Base-by-base conservation (phyloP, 1,284 basidiomycete genomes). In the Cryptococcus depauperatus region DNA sequence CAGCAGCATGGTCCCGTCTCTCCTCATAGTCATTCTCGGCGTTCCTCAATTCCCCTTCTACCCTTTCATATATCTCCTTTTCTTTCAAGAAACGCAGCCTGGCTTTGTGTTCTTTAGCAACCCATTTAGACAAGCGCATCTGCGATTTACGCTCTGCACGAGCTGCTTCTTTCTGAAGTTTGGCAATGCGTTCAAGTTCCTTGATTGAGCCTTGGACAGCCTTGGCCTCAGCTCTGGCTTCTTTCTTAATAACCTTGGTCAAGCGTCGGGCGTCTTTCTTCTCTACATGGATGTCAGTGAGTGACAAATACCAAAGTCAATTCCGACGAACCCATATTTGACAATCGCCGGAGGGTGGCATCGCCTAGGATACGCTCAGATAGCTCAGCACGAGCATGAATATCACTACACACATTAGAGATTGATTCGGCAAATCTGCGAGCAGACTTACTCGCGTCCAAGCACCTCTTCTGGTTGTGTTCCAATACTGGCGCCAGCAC, bases 1-100 rank as follows among this genome's bases (percentile, higher is more conserved):
- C 65, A 35, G 57, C 60, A 13, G 67, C 65, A 33, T 69, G 67
- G 49, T 69, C 65, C 41, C 59, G 58, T 41, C 66, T 47, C 55
- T 68, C 67, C 50, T 69, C 68, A 42, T 66, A 71, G 48, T 71
- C 68, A 44, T 69, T 66, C 56, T 71, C 69, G 30, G 63, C 62
- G 37, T 65, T 66, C 39, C 64, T 56, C 41, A 71, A 52, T 39
- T 68, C 66, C 22, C 59, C 65, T 50, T 70, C 68, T 37, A 70
- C 50, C 39, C 55, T 56, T 49, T 70, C 69, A 49, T 70, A 71
- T 28, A 59, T 57, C 58, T 71, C 69, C 59, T 70, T 70, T 51
- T 70, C 66, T 53, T 70, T 71, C 41, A 71, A 51, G 58, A 70
- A 71, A 29, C 67, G 56, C 43, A 68, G 57, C 41, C 69, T 56